Conservation (phyloP, 768 basidiomycete genomes). For the Termitomyces titanicus region DNA sequence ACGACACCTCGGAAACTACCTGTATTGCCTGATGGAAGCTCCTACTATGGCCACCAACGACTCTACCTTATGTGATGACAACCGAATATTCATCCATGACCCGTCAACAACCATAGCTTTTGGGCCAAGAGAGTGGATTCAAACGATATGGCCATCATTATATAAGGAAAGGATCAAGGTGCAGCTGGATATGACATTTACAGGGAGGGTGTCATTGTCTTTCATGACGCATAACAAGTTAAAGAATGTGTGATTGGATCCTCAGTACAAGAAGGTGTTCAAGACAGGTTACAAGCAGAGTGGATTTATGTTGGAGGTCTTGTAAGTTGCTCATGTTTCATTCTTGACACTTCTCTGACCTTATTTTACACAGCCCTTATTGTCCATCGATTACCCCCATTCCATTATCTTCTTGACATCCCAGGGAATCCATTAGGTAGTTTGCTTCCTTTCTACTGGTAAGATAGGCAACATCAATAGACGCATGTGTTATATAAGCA, state of each 20-base stretch:
- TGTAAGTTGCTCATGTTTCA: slow-evolving; percentile 30
- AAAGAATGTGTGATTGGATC: slow-evolving; percentile 39
- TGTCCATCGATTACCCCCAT: no score
- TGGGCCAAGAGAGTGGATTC: neutral
- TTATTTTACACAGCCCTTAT: no score
- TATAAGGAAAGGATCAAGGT: slow-evolving; percentile 40
- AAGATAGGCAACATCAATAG: no score
- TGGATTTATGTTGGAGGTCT: slow-evolving; percentile 67
- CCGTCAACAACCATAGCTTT: neutral
- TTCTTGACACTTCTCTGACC: no score
- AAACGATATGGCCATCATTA: slow-evolving; percentile 9
- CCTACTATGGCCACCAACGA: slow-evolving; percentile 15
- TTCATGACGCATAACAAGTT: slow-evolving; percentile 60
- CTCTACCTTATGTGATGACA: neutral
- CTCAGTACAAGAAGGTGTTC: slow-evolving; percentile 49
- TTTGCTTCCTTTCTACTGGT: no score
- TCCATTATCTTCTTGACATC: no score
- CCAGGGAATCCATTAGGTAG: no score
- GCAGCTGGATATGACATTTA: slow-evolving; percentile 21
- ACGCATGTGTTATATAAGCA: no score
- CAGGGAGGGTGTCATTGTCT: slow-evolving; percentile 38
- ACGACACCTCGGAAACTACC: no score
- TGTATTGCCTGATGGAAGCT: slow-evolving; percentile 17
- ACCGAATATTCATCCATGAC: neutral
- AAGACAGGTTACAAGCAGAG: slow-evolving; percentile 47